Evolutionary conservation across 2,329 filamentous ascomycete genomes (phyloP).

Genomic region (Cladosporium sp.): DNA sequence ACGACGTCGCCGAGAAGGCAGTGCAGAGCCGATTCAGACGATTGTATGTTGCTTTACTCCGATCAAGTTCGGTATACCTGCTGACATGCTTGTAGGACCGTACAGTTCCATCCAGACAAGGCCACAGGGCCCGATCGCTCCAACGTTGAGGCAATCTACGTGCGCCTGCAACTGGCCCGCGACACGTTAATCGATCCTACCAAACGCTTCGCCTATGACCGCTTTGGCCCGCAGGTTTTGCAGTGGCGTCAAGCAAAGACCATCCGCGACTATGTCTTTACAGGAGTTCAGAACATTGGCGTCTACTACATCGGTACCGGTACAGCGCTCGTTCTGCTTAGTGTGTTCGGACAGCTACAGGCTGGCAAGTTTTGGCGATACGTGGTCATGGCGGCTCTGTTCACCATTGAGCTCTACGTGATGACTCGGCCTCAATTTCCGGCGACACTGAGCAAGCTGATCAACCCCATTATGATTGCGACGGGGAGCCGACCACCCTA

Average conservation of each 20-base stretch:
- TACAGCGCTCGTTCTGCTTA: conserved; percentile 60
- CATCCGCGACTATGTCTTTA: conserved; percentile 69
- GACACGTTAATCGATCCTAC: conserved; percentile 78
- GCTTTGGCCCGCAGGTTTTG: conserved; percentile 74
- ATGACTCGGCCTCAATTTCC: conserved; percentile 55
- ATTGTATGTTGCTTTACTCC: conserved; percentile 43
- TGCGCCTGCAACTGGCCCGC: conserved; percentile 78
- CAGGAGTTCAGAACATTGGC: conserved; percentile 61
- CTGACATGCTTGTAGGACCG: conserved; percentile 39
- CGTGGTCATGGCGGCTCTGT: conserved; percentile 53
- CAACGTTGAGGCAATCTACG: conserved; percentile 61
- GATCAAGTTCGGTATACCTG: neutral
- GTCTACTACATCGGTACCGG: conserved; percentile 63
- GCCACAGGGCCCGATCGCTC: conserved; percentile 44
- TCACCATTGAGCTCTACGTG: conserved; percentile 58
- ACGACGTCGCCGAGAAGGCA: conserved; percentile 68
- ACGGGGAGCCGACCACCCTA: conserved; percentile 58
- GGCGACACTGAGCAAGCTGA: conserved; percentile 44
- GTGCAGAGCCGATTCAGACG: conserved; percentile 85
- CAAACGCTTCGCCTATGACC: conserved; percentile 83
- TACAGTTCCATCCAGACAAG: conserved; percentile 83
- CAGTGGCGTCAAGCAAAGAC: conserved; percentile 67
- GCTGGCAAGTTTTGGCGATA: conserved; percentile 61
- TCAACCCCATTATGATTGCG: conserved; percentile 50
- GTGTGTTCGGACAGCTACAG: conserved; percentile 66